Percentiles rank a stretch among this genome's conserved stretches.
Evolutionary conservation across 176 grass and related monocot genomes (phyloP).

Genomic region (Bothriochloa decipiens): DNA sequence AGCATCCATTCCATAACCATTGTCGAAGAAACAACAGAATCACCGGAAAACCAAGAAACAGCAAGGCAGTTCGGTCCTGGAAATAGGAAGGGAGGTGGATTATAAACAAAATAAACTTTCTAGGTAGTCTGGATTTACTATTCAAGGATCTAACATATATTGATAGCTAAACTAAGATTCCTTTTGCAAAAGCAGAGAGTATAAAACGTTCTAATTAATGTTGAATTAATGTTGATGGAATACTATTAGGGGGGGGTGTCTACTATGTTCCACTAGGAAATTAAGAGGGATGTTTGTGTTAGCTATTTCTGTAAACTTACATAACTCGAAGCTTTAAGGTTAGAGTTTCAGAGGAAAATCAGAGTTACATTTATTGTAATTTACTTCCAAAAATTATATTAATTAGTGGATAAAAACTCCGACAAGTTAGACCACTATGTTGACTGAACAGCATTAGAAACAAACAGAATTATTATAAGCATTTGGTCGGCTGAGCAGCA

Average conservation of each 20-base stretch:
- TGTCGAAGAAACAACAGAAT: slow-evolving; percentile 77
- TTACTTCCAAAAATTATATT: not conserved
- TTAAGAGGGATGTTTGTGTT: not conserved
- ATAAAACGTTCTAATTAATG: not conserved
- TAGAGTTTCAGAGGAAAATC: slow-evolving; percentile 16
- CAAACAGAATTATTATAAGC: slow-evolving; percentile 7
- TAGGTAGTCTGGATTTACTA: slow-evolving; percentile 5
- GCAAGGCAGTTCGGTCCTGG: slow-evolving; percentile 93
- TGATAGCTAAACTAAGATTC: not conserved
- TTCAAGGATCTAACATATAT: not conserved
- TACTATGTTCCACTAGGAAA: not conserved
- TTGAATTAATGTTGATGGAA: not conserved
- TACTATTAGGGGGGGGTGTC: too few species aligned
- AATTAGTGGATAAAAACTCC: not conserved
- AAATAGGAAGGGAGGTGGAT: not conserved
- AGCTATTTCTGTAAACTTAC: slow-evolving; percentile 35
- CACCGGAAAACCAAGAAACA: slow-evolving; percentile 93
- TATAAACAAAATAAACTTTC: not conserved
- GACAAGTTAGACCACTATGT: slow-evolving; percentile 11
- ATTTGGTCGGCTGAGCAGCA: not conserved
- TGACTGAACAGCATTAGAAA: slow-evolving; percentile 6
- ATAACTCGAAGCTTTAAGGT: not conserved
- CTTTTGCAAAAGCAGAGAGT: not conserved
- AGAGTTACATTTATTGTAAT: slow-evolving; percentile 2
- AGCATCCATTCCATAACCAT: slow-evolving; percentile 87